Evolutionary conservation across 306 rosid genomes (phyloP).

Genomic region (Cucurbita ficifolia): DNA sequence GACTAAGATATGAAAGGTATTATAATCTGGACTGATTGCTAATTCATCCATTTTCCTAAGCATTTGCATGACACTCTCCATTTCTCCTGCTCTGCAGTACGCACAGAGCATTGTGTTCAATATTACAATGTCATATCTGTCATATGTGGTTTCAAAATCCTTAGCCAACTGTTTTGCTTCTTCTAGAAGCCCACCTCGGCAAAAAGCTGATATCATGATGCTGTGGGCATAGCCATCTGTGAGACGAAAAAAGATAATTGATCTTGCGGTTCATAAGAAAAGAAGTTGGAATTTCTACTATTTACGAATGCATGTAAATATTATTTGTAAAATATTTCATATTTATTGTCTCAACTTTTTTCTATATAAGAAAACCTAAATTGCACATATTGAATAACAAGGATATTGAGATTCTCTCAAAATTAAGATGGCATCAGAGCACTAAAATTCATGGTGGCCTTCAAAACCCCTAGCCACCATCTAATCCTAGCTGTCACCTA

Average conservation of each 20-base stretch:
- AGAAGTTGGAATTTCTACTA: background rate
- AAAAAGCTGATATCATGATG: conserved; percentile 79
- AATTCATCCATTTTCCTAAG: conserved; percentile 79
- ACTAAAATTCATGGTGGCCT: no score
- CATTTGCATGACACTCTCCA: conserved; percentile 84
- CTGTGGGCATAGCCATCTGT: conserved; percentile 94
- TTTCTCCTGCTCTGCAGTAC: conserved; percentile 90
- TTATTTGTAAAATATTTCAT: no score
- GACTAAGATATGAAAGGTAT: conserved; percentile 68
- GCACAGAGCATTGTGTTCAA: conserved; percentile 87
- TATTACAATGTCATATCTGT: conserved; percentile 75
- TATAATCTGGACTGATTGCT: conserved; percentile 71
- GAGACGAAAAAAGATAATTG: conserved; percentile 11
- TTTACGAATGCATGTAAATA: no score
- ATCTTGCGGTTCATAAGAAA: background rate
- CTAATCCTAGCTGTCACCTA: no score
- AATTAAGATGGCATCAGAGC: no score
- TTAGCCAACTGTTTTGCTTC: conserved; percentile 77
- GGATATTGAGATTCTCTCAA: no score
- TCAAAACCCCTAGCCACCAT: no score
- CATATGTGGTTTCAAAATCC: conserved; percentile 53
- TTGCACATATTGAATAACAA: no score
- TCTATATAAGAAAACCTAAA: no score
- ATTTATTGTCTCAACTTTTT: no score
- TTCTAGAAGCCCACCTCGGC: conserved; percentile 68